Base-by-base conservation (phyloP, 768 basidiomycete species). In the Mycena alexandri region DNA sequence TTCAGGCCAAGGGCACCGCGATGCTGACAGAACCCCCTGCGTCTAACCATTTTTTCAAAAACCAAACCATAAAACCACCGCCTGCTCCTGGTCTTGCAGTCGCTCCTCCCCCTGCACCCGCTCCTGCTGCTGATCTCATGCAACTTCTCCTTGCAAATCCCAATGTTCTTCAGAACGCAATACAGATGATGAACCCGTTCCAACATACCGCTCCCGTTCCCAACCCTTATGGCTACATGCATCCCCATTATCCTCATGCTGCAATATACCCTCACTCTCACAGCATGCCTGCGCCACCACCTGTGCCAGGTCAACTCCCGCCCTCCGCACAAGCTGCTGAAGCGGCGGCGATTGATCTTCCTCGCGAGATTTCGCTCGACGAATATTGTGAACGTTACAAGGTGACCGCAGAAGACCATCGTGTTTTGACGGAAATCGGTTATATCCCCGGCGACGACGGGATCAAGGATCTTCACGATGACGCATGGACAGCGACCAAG, bases 1-100 rank as follows among this genome's bases (percentile, higher is more conserved):
- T n/a, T n/a, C n/a, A 61, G 60, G 60, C 60, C 0, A 61, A 61
- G 16, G 50, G 50, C 1, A 33, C 41, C 5, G 50, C 60, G 1
- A 53, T 36, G 1, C 4, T 61, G 1, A 29, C 42, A 7, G 24
- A 53, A 19, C 38, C 50, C 0, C 60, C 50, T 5, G 50, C 42
- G 14, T 61, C 50, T 4, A 61, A 33, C 13, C 60, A 61, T 43
- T 61, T 61, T 10, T 43, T n/a, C 22, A 61, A 52, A 33, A 43
- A 42, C 13, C 60, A 61, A 25, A 43, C 60, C 38, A 61, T 61
- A 25, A 38, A 22, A 8, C 50, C 60, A 16, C 24, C 60, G 7
- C n/a, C 10, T 11, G 50, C 50, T 0, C 16, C 36, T 13, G 24
- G 34, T 22, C 46, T 50, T 16, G n/a, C 51, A 25, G 51, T 24